A percentile compares a stretch with the other conserved stretches of the same genome.
Conservation (phyloP, 2,329 filamentous ascomycete species). For the Coniochaeta pulveracea region DNA sequence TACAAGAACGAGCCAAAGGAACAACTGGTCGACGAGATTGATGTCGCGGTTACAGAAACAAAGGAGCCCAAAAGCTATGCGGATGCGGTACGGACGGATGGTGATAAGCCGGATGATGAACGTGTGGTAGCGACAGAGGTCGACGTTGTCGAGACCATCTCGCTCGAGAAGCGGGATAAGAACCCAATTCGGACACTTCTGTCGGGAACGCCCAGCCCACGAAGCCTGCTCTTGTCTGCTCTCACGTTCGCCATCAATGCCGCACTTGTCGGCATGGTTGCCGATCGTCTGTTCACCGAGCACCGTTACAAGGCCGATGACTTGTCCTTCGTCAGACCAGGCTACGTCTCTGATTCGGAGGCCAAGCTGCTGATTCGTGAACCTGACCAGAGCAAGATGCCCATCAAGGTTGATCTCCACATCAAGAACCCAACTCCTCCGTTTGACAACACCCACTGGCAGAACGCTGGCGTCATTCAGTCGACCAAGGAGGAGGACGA, state of each 20-base stretch:
- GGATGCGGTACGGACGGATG: neutral
- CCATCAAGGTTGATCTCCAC: conserved; percentile 59
- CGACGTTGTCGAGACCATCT: conserved; percentile 50
- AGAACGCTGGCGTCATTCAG: conserved; percentile 51
- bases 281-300: conserved; percentile 70
- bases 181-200: conserved; percentile 55
- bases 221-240: conserved; percentile 53
- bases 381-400: conserved; percentile 63
- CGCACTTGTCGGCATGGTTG: conserved; percentile 53
- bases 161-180: conserved; percentile 44
- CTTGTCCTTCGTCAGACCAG: conserved; percentile 75
- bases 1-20: conserved; percentile 45
- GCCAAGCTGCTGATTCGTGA: conserved; percentile 80
- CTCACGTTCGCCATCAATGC: conserved; percentile 64
- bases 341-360: conserved; percentile 71
- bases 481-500: conserved; percentile 68
- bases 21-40: conserved; percentile 47
- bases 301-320: conserved; percentile 61
- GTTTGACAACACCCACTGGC: conserved; percentile 52
- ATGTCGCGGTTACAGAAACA: conserved; percentile 40
- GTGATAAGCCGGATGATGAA: conserved; percentile 11
- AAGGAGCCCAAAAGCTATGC: conserved; percentile 15
- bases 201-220: conserved; percentile 63
- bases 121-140: conserved; percentile 37
- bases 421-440: conserved; percentile 37